Base-by-base conservation (phyloP, 192 early-diverging fungal genomes). In the Coemansia umbellata region DNA sequence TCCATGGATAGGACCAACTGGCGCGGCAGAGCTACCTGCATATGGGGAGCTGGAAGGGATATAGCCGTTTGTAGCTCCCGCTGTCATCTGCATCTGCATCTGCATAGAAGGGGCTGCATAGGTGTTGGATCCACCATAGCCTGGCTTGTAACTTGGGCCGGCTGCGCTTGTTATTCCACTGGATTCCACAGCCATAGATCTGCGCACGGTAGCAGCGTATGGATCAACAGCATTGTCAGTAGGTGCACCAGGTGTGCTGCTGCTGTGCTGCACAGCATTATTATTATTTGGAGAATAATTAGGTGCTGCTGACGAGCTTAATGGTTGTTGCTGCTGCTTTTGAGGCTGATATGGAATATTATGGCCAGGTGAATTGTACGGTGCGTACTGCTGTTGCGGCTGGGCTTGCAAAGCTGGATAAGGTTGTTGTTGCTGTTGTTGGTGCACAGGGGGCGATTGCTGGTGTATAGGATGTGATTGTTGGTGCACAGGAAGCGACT, bases 121-220 rank as follows among this genome's bases (percentile, higher is more conserved):
- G 3, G 43, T n/a, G 15, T n/a, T 7, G 28, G 21, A 14, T 6
- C 72, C 61, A 14, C 65, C 65, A 41, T 75, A 68, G 0, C 57
- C 72, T 0, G 60, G 65, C 50, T 69, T 63, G 61, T 60, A 68
- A 53, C 31, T 55, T 4, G 60, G 27, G 52, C 17, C 47, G 13
- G 27, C 52, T 14, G 53, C 28, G 17, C 56, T 52, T 13, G 57
- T 48, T 17, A 59, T 19, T 4, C 47, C 26, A 21, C 35, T 65
- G n/a, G 52, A 30, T 43, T 64, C 60, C 15, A 41, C 33, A 3
- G 49, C 64, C 42, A 53, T 53, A 6, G 66, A 62, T 19, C 54
- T 56, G 23, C 54, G 56, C 49, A 60, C 53, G 14, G 53, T 32
- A 5, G 61, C 60, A 17, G 57, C 63, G 44, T 74, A 74, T 8